Evolutionary conservation across 2,329 filamentous ascomycete genomes (phyloP).

Genomic region (Didymella segeticola): DNA sequence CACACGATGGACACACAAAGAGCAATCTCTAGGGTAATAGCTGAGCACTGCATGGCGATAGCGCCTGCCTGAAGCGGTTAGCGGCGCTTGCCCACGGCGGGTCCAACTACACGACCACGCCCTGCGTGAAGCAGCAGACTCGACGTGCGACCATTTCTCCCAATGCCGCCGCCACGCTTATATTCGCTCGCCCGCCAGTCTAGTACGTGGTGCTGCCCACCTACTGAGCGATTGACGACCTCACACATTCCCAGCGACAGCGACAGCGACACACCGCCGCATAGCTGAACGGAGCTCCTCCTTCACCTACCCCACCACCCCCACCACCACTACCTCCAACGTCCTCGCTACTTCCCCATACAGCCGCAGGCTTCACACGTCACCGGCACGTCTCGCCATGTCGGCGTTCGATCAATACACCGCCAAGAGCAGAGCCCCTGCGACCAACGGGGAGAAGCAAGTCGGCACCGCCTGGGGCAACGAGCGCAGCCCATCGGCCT

Average conservation of each 20-base stretch:
- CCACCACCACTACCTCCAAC: too few relatives aligned
- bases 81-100: background rate
- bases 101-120: conserved; percentile 6
- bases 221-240: conserved; percentile 34
- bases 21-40: background rate
- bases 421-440: conserved; percentile 33
- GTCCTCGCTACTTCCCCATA: too few relatives aligned
- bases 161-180: conserved; percentile 38
- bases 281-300: conserved; percentile 11
- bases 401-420: conserved; percentile 41
- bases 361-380: conserved; percentile 24
- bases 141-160: background rate
- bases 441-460: conserved; percentile 20
- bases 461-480: conserved; percentile 46
- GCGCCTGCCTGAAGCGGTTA: conserved; percentile 4
- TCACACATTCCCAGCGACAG: conserved; percentile 34
- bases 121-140: background rate
- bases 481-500: conserved; percentile 60
- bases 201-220: conserved; percentile 42
- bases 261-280: conserved; percentile 24
- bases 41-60: background rate
- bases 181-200: conserved; percentile 22
- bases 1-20: background rate
- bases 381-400: conserved; percentile 32
- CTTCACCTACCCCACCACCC: conserved; percentile 18